phyloP scores from a whole-genome alignment of 2,329 filamentous ascomycete genomes.

The Capronia americana region DNA sequence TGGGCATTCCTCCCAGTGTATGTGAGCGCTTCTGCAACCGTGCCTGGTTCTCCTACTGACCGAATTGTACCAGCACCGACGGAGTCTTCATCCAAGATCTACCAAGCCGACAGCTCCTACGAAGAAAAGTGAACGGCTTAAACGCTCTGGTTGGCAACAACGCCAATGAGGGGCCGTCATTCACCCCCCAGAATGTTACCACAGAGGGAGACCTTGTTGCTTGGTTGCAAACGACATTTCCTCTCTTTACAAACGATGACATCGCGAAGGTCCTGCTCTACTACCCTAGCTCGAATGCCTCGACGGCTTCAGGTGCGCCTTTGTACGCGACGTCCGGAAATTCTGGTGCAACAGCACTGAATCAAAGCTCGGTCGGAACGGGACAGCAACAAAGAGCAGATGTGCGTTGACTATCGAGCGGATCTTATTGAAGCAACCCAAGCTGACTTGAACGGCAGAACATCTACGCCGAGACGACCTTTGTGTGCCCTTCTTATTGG shows the following conservation, averaged over 20 bases:
- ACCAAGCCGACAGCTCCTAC: conserved; percentile 48
- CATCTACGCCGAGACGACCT: conserved; percentile 62
- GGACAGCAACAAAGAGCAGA: conserved; percentile 62
- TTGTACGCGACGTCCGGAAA: conserved; percentile 50
- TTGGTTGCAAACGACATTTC: conserved; percentile 52
- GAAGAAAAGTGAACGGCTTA: conserved; percentile 48
- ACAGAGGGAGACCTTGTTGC: conserved; percentile 49
- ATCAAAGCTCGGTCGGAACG: conserved; percentile 55
- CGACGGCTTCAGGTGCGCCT: conserved; percentile 38
- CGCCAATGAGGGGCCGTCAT: conserved; percentile 58
- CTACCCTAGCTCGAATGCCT: conserved; percentile 46
- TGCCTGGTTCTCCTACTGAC: neutral
- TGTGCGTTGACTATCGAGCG: conserved; percentile 10
- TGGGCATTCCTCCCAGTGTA: conserved; percentile 54
- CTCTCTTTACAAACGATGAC: conserved; percentile 50
- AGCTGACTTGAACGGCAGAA: conserved; percentile 42
- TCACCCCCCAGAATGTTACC: conserved; percentile 54
- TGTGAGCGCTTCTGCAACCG: neutral
- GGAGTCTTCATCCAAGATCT: conserved; percentile 48
- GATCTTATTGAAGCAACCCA: neutral
- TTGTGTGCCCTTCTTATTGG: conserved; percentile 63
- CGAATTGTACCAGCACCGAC: conserved; percentile 44
- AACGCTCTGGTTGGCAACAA: conserved; percentile 53
- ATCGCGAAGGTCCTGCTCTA: conserved; percentile 49
- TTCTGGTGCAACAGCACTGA: conserved; percentile 55